A percentile compares a stretch with the other conserved stretches of the same genome.
These are phyloP conservation scores for Gilbertella persicaria DNA, from an alignment of 371 early-diverging fungal genomes.

Conservation along the genomic window DNA sequence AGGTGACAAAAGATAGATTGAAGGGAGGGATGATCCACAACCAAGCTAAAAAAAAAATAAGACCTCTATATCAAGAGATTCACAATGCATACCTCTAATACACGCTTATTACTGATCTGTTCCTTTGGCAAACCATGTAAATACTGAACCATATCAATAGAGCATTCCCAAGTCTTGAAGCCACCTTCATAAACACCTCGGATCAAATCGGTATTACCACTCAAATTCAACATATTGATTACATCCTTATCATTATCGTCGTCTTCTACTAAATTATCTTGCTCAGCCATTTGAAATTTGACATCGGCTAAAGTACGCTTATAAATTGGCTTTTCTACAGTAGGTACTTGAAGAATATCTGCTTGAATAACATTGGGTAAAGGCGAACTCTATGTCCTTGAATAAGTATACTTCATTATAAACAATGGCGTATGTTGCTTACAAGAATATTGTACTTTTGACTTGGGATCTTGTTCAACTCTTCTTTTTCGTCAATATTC, in stretches of 20 bases:
- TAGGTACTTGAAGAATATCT: constrained; percentile 34
- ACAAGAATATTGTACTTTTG: constrained; percentile 42
- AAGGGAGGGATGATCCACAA: constrained; percentile 89
- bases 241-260: constrained; percentile 38
- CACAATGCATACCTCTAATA: constrained; percentile 65
- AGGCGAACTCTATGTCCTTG: constrained; percentile 23
- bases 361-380: constrained; percentile 44
- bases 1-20: constrained; percentile 68
- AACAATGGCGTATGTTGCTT: no score
- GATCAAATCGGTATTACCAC: constrained; percentile 77
- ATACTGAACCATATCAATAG: constrained; percentile 79
- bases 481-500: constrained; percentile 28
- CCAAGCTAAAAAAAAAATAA: constrained; percentile 65
- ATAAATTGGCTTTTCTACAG: constrained; percentile 29
- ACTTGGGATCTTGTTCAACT: constrained; percentile 31
- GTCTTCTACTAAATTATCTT: constrained; percentile 60
- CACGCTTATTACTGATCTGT: constrained; percentile 49
- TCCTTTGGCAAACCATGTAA: constrained; percentile 48
- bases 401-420: no score
- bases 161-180: constrained; percentile 96
- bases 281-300: constrained; percentile 79
- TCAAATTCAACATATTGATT: constrained; percentile 52
- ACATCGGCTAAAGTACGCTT: constrained; percentile 81
- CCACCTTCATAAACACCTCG: constrained; percentile 93
- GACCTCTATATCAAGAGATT: not conserved